phyloP scores from a whole-genome alignment of 169 alveolate species.

The Perkinsus chesapeaki region DNA sequence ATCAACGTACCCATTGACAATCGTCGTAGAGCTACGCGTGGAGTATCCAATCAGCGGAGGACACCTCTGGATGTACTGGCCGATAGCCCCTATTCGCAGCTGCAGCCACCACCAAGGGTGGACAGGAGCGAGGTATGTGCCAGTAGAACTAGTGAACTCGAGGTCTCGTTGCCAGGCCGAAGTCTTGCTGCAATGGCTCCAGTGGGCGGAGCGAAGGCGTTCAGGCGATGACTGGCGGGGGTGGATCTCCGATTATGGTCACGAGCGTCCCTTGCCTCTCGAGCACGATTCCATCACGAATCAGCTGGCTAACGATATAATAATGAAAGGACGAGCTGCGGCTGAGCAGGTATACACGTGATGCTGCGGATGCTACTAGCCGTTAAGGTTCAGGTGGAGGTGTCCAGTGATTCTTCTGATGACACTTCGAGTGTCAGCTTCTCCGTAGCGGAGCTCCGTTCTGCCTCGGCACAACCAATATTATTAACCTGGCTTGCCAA shows the following conservation, averaged over 20 bases:
- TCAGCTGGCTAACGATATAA: background rate
- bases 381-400: background rate
- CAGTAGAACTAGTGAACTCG: background rate
- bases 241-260: background rate
- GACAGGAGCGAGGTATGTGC: background rate
- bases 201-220: background rate
- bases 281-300: background rate
- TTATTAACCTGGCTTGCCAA: background rate
- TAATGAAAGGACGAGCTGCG: background rate
- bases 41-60: background rate
- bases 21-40: conserved; percentile 21
- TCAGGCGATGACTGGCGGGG: background rate
- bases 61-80: background rate
- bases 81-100: background rate
- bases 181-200: background rate
- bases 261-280: background rate
- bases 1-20: conserved; percentile 28
- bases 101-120: background rate
- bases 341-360: background rate
- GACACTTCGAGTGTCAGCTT: background rate
- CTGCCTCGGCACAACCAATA: background rate
- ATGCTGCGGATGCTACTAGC: background rate
- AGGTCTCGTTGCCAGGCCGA: background rate
- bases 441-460: background rate
- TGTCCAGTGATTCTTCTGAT: background rate